phyloP scores from a whole-genome alignment of 2,329 filamentous ascomycete species.

The Xylaria sp. region DNA sequence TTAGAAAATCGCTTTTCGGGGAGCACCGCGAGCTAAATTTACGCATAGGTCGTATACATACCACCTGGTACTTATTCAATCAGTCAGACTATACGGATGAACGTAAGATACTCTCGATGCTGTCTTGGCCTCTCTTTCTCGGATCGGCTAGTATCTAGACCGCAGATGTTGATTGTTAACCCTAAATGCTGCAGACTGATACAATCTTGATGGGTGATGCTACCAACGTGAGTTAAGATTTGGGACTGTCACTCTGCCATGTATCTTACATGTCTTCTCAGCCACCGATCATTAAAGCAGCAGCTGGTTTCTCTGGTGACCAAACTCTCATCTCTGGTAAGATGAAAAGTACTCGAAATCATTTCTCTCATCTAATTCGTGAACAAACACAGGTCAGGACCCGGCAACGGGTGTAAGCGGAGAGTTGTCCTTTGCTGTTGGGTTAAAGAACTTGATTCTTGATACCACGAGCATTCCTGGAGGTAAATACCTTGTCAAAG shows the following conservation, averaged over 20 bases:
- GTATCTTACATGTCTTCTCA: constrained; percentile 25
- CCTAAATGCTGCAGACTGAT: constrained; percentile 37
- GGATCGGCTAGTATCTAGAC: background rate
- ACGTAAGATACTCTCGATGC: constrained; percentile 26
- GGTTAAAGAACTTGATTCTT: constrained; percentile 51
- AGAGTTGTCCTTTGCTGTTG: constrained; percentile 51
- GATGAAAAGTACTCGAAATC: background rate
- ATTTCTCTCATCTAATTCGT: constrained; percentile 21
- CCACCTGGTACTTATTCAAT: constrained; percentile 51
- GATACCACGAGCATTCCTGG: constrained; percentile 48
- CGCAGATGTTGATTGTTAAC: background rate
- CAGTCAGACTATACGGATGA: constrained; percentile 47
- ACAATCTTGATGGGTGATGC: constrained; percentile 55
- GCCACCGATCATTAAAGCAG: constrained; percentile 51
- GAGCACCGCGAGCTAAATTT: constrained; percentile 14
- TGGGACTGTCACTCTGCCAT: background rate
- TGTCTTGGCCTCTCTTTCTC: background rate
- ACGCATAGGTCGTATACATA: constrained; percentile 49
- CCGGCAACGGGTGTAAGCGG: constrained; percentile 42
- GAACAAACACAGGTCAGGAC: constrained; percentile 40
- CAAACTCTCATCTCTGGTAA: constrained; percentile 44
- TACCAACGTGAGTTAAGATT: constrained; percentile 42
- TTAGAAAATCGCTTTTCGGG: background rate
- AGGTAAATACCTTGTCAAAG: constrained; percentile 28
- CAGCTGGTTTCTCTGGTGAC: constrained; percentile 43